These are phyloP conservation scores for Puccinia novopanici DNA, from an alignment of 1,284 basidiomycete species.

Conservation along the genomic window DNA sequence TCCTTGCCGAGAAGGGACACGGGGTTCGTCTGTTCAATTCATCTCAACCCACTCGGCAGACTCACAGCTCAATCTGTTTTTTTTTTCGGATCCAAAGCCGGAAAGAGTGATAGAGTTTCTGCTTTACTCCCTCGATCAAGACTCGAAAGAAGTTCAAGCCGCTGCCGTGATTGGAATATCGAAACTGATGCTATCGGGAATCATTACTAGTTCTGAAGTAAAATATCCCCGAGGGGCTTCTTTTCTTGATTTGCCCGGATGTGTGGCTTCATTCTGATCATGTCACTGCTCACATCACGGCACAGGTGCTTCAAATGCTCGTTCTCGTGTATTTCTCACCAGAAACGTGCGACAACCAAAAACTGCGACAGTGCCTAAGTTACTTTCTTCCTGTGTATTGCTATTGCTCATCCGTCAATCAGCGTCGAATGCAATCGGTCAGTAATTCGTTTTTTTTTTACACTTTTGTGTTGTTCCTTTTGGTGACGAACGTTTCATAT, in stretches of 20 bases:
- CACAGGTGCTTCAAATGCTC: conserved; percentile 74
- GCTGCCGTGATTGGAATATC: conserved; percentile 79
- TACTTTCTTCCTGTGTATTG: conserved; percentile 96
- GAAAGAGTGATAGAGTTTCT: conserved; percentile 74
- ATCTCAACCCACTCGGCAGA: background rate
- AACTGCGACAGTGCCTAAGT: conserved; percentile 85
- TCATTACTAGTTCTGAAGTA: conserved; percentile 74
- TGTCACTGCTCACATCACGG: background rate
- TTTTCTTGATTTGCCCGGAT: background rate
- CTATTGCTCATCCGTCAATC: conserved; percentile 78
- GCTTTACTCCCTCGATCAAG: conserved; percentile 72
- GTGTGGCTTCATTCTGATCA: background rate
- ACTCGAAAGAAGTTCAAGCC: conserved; percentile 75
- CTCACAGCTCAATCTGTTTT: background rate
- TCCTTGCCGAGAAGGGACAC: conserved; percentile 63
- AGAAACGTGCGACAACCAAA: conserved; percentile 78
- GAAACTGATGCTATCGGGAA: conserved; percentile 84
- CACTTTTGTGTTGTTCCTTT: conserved; percentile 1
- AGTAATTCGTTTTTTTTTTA: conserved; percentile 54
- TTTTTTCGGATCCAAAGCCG: conserved; percentile 61
- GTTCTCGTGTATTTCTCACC: conserved; percentile 84
- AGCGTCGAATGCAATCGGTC: conserved; percentile 75
- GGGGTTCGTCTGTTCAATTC: conserved; percentile 57
- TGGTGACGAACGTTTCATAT: background rate
- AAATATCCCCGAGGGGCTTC: conserved; percentile 52